Evolutionary conservation across 2,329 filamentous ascomycete species (phyloP).

Genomic region (Didymellaceae sp.): DNA sequence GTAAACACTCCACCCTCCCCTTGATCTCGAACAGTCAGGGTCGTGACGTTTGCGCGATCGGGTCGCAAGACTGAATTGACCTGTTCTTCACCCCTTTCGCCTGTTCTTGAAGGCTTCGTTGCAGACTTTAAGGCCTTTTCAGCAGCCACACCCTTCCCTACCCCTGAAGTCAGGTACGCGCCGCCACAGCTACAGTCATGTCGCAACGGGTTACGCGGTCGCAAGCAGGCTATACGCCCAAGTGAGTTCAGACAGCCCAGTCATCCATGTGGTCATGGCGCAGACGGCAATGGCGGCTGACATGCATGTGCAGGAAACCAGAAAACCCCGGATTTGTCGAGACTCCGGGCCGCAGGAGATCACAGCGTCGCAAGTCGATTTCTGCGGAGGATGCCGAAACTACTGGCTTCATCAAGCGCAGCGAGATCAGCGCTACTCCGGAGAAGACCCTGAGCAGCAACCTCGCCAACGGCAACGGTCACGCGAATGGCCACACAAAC

Average conservation of each 20-base stretch:
- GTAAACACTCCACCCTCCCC: slow-evolving; percentile 14
- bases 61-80: neutral
- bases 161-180: slow-evolving; percentile 9
- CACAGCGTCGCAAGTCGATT: slow-evolving; percentile 52
- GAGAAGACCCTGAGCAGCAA: slow-evolving; percentile 8
- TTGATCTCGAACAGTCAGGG: slow-evolving; percentile 2
- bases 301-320: slow-evolving; percentile 44
- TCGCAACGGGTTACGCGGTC: slow-evolving; percentile 54
- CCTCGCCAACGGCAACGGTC: slow-evolving; percentile 23
- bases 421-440: neutral
- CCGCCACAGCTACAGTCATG: slow-evolving; percentile 34
- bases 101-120: neutral
- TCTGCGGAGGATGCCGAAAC: slow-evolving; percentile 31
- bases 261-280: too few species aligned
- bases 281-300: slow-evolving; percentile 30
- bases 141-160: neutral
- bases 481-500: slow-evolving; percentile 45
- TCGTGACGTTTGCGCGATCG: neutral
- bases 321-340: slow-evolving; percentile 56
- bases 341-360: slow-evolving; percentile 54
- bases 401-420: slow-evolving; percentile 30
- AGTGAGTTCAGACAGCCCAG: slow-evolving; percentile 41
- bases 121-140: neutral
- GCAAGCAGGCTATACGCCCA: slow-evolving; percentile 57
- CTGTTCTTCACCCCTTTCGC: neutral